A percentile compares a stretch with the other conserved stretches of the same genome.
Conservation (phyloP, 116 monocot species). For the Papilionanthe hybrid region DNA sequence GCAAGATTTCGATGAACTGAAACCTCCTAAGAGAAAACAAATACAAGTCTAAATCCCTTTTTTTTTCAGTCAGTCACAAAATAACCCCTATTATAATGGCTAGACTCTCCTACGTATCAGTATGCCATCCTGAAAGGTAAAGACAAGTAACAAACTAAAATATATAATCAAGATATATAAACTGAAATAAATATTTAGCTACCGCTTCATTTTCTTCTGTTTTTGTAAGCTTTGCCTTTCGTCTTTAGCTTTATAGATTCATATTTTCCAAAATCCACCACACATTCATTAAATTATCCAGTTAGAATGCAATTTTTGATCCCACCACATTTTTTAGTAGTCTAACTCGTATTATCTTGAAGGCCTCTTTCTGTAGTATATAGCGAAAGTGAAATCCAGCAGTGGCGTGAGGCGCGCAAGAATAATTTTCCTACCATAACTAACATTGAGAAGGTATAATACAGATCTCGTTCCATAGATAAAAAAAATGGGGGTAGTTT, state of each 20-base stretch:
- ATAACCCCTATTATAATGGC: too few species aligned
- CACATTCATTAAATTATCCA: not conserved
- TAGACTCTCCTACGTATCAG: too few species aligned
- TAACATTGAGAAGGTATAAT: slow-evolving; percentile 51
- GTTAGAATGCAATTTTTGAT: not conserved
- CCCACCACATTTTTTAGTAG: not conserved
- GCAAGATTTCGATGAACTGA: too few species aligned
- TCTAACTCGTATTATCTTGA: slow-evolving; percentile 14
- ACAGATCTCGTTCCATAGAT: not conserved
- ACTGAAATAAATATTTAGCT: too few species aligned
- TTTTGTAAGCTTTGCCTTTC: not conserved
- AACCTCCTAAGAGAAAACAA: too few species aligned
- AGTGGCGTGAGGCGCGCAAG: slow-evolving; percentile 83
- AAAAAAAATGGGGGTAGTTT: not conserved
- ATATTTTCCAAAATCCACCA: not conserved
- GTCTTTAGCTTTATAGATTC: not conserved
- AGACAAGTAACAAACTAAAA: too few species aligned
- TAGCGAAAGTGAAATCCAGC: slow-evolving; percentile 54
- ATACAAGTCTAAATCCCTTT: too few species aligned
- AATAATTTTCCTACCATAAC: slow-evolving; percentile 71
- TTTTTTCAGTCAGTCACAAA: too few species aligned
- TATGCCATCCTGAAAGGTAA: too few species aligned
- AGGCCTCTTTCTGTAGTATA: slow-evolving; percentile 39
- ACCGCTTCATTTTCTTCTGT: not conserved
- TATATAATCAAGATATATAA: too few species aligned